phyloP scores from a whole-genome alignment of 768 basidiomycete genomes.

The Cyclocybe aegerita region DNA sequence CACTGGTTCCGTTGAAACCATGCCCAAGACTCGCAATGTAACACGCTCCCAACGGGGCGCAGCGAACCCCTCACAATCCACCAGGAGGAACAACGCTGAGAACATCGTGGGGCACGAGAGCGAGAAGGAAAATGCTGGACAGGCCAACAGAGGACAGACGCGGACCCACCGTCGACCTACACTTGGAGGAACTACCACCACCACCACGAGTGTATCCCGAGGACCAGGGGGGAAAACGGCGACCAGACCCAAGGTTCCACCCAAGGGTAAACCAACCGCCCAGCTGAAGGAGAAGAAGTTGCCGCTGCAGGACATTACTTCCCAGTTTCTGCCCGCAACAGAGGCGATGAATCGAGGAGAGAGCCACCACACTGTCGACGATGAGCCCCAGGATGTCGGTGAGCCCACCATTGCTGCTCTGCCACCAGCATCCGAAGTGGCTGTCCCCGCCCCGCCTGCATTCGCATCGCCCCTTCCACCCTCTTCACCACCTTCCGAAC shows the following conservation, averaged over 20 bases:
- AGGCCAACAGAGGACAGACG: slow-evolving; percentile 13
- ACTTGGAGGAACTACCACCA: slow-evolving; percentile 9
- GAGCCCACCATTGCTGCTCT: slow-evolving; percentile 7
- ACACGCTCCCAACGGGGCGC: slow-evolving; percentile 27
- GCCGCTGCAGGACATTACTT: slow-evolving; percentile 35
- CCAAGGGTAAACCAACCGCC: slow-evolving; percentile 18
- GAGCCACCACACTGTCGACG: slow-evolving; percentile 7
- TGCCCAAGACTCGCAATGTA: slow-evolving; percentile 29
- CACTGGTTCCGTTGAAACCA: slow-evolving; percentile 3
- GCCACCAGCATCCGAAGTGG: neutral
- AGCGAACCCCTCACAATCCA: slow-evolving; percentile 11
- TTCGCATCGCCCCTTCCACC: slow-evolving; percentile 33
- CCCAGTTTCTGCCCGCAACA: slow-evolving; percentile 26
- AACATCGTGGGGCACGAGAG: slow-evolving; percentile 16
- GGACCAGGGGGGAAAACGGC: slow-evolving; percentile 1
- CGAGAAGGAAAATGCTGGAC: slow-evolving; percentile 23
- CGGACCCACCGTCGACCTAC: slow-evolving; percentile 11
- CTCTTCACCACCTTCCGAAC: slow-evolving; percentile 30
- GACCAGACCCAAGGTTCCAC: slow-evolving; percentile 11
- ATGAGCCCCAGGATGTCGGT: neutral
- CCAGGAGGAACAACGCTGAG: slow-evolving; percentile 13
- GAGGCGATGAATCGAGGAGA: slow-evolving; percentile 26
- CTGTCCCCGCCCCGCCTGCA: slow-evolving; percentile 1
- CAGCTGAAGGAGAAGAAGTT: slow-evolving; percentile 26
- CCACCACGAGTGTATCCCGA: neutral